Evolutionary conservation across 306 rosid species (phyloP), one percentile per base, ranked within the genome.

Genomic region (Ormosia emarginata): DNA sequence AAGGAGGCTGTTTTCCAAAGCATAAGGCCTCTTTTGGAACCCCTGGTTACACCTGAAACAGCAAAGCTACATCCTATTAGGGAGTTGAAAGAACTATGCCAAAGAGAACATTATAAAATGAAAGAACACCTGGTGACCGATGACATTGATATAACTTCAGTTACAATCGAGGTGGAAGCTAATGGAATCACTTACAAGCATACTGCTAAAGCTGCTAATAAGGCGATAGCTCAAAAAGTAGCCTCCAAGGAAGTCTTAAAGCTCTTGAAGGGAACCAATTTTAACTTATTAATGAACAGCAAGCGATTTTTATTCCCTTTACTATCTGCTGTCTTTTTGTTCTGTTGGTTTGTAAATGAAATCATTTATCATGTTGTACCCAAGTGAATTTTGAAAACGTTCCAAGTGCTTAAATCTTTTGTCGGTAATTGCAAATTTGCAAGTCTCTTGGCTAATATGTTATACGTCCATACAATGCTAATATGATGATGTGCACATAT

Each of bases 1-100:
- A 83, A 87, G 63, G 88, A 87, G 12, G 34, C 4, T 2, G 91
- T 91, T 37, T 90, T 88, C 49, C 6, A 44, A 71, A 88, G 92
- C 56, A 86, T 93, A 59, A 75, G 69, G 44, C 94, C 90, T 33
- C 90, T 93, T 29, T 83, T 93, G 79, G 90, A 91, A 81, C 95
- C 95, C 4, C 50, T 93, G 41, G 34, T 91, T 10, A 90, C 93
- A 6, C 94, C 98, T 2, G 87, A 88, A 40, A 93, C 94, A 0
- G 12, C 78, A 14, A 69, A 12, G 65, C 61, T 53, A 13, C 94
- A 91, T 43, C 98, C 98, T 7, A 84, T 59, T 17, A 65, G 55
- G 49, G 92, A 90, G 79, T 50, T 93, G 49, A 55, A 13, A 6
- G 90, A 91, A 68, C 78, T 86, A 12, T 90, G 94, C 86, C 81